phyloP scores from a whole-genome alignment of 768 basidiomycete species.

The Boletus edulis region DNA sequence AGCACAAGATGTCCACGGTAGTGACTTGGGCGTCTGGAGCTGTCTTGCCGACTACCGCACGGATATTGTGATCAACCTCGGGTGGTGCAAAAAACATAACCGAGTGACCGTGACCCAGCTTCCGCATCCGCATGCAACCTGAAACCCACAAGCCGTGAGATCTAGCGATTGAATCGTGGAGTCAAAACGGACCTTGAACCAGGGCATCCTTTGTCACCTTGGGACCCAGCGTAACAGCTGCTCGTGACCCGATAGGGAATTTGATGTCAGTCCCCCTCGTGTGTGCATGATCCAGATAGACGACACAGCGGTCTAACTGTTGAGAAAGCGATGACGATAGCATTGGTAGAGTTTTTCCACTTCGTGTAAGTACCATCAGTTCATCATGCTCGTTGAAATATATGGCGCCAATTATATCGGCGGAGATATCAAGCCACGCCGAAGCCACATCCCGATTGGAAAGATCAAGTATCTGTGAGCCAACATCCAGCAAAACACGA shows the following conservation, averaged over 20 bases:
- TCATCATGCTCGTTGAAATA: conserved; percentile 31
- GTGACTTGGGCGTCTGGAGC: neutral
- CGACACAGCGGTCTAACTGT: conserved; percentile 28
- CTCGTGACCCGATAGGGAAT: conserved; percentile 28
- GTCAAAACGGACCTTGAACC: conserved; percentile 28
- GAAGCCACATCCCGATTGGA: conserved; percentile 38
- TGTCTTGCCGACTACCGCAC: conserved; percentile 14
- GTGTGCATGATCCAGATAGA: conserved; percentile 38
- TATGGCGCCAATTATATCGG: conserved; percentile 16
- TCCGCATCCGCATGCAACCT: conserved; percentile 55
- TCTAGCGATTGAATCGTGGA: neutral
- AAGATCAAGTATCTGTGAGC: conserved; percentile 52
- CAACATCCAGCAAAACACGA: conserved; percentile 50
- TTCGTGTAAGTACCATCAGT: conserved; percentile 22
- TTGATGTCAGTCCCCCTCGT: conserved; percentile 39
- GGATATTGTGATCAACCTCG: conserved; percentile 38
- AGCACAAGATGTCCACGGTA: conserved; percentile 36
- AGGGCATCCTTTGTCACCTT: conserved; percentile 35
- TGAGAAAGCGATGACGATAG: conserved; percentile 26
- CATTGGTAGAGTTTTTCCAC: conserved; percentile 20
- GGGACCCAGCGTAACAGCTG: conserved; percentile 35
- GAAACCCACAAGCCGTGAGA: neutral
- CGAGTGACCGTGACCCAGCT: conserved; percentile 45
- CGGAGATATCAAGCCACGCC: conserved; percentile 36
- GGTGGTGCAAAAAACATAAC: conserved; percentile 44